These are phyloP conservation scores for Cladophialophora bantiana DNA, from an alignment of 2,329 filamentous ascomycete genomes.

Conservation along the genomic window DNA sequence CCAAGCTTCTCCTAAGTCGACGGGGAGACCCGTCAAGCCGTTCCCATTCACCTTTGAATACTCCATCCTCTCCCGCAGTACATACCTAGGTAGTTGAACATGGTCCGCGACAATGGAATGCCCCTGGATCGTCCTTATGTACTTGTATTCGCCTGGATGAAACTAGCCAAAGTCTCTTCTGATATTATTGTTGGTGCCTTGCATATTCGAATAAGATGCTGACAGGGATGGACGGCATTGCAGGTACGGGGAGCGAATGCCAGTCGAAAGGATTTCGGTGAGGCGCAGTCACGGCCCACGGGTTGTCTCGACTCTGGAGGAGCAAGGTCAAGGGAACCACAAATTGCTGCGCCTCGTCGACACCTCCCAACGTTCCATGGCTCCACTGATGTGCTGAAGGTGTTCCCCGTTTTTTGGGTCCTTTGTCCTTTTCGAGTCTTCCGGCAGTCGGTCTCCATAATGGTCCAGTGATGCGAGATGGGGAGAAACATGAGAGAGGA, in stretches of 20 bases:
- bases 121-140: background rate
- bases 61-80: background rate
- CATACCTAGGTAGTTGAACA: background rate
- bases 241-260: slow-evolving; percentile 6
- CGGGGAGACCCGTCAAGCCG: background rate
- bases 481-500: background rate
- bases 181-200: background rate
- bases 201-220: slow-evolving; percentile 11
- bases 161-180: background rate
- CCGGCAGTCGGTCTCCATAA: background rate
- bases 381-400: slow-evolving; percentile 16
- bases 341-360: slow-evolving; percentile 15
- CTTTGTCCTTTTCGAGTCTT: background rate
- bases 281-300: slow-evolving; percentile 15
- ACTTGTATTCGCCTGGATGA: background rate
- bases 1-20: background rate
- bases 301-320: background rate
- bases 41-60: background rate
- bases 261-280: slow-evolving; percentile 16
- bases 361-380: background rate
- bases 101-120: background rate
- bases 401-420: background rate
- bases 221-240: slow-evolving; percentile 1
- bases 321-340: slow-evolving; percentile 11
- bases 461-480: background rate